These are phyloP conservation scores for Paramecium octaurelia DNA, from an alignment of 73 alveolate genomes.

Conservation along the genomic window DNA sequence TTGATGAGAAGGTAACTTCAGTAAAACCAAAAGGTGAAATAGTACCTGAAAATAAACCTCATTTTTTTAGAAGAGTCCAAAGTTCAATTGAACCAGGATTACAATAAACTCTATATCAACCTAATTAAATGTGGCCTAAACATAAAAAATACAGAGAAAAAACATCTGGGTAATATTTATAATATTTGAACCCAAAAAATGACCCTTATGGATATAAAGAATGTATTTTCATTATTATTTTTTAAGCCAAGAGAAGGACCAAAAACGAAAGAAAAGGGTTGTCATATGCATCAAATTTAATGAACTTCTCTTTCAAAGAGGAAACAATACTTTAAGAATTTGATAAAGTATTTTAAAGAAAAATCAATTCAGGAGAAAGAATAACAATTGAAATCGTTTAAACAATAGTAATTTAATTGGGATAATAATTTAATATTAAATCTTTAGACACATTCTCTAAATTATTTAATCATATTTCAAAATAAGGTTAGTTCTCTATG, in stretches of 20 bases:
- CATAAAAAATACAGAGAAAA: slow-evolving; percentile 26
- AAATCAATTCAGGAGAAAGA: not conserved
- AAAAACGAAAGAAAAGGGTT: not conserved
- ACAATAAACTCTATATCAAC: not conserved
- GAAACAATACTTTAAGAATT: not conserved
- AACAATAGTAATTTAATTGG: not conserved
- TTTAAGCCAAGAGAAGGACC: not conserved
- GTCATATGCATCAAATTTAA: not conserved
- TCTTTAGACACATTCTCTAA: not conserved
- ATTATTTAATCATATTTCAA: not conserved
- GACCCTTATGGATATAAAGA: slow-evolving; percentile 45
- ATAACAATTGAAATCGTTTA: not conserved
- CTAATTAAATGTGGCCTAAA: not conserved
- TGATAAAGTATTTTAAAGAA: not conserved
- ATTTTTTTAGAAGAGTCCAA: not conserved
- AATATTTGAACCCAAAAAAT: not conserved
- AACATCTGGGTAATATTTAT: not conserved
- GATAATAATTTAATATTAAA: not conserved
- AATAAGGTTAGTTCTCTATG: not conserved
- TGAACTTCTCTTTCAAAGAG: not conserved
- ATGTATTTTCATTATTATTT: not conserved
- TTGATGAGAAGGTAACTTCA: not conserved
- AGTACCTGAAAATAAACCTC: not conserved
- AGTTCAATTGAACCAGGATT: not conserved
- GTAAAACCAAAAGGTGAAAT: not conserved